Evolutionary conservation across 352 stramenopile genomes (phyloP).

Genomic region (Discostella stelligera): DNA sequence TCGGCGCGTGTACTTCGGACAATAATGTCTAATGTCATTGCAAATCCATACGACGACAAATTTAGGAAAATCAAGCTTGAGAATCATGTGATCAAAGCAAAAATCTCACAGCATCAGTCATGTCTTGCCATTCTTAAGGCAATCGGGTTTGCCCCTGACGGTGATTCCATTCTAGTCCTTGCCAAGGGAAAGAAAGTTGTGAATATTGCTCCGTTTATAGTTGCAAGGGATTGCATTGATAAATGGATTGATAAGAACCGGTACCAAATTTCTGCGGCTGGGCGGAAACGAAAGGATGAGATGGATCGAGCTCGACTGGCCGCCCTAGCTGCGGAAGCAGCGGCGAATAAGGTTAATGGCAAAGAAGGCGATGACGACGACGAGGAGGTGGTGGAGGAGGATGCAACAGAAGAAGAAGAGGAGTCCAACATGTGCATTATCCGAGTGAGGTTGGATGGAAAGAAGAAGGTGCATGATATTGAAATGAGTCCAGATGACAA

Average conservation of each 20-base stretch:
- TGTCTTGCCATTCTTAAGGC: constrained; percentile 66
- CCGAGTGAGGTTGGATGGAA: constrained; percentile 74
- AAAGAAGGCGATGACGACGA: constrained; percentile 53
- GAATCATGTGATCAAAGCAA: constrained; percentile 70
- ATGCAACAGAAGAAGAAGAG: constrained; percentile 25
- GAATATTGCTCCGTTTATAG: constrained; percentile 68
- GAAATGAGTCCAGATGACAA: constrained; percentile 57
- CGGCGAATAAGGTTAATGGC: constrained; percentile 31
- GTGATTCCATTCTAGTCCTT: constrained; percentile 51
- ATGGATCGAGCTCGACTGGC: constrained; percentile 45
- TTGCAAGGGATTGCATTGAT: constrained; percentile 75
- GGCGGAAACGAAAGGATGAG: constrained; percentile 68
- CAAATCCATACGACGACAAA: constrained; percentile 70
- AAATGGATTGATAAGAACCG: constrained; percentile 77
- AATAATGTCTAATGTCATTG: constrained; percentile 74
- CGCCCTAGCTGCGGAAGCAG: constrained; percentile 40
- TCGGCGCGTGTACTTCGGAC: constrained; percentile 63
- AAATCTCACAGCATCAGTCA: constrained; percentile 53
- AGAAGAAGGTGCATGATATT: constrained; percentile 75
- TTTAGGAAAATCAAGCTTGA: constrained; percentile 76
- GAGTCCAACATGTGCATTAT: constrained; percentile 57
- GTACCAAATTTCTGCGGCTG: constrained; percentile 59
- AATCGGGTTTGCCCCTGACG: constrained; percentile 61
- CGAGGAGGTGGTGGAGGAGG: constrained; percentile 13
- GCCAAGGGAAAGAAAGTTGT: constrained; percentile 66